Conservation (phyloP, 1,284 basidiomycete genomes). For the Papiliotrema fonsecae region DNA sequence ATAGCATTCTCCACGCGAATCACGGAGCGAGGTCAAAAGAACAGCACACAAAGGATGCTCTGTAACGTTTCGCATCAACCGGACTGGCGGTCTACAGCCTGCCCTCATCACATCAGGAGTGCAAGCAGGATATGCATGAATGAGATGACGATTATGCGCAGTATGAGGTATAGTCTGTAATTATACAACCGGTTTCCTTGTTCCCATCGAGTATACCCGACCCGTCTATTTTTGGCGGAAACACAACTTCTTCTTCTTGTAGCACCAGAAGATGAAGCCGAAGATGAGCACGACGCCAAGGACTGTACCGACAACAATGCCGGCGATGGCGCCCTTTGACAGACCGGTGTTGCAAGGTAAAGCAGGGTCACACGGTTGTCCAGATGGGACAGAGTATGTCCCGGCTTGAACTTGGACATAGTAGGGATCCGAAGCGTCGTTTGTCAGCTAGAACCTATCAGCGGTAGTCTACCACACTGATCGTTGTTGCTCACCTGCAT, state of each 20-base stretch:
- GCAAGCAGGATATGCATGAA: too few species aligned
- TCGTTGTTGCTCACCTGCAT: conserved; percentile 31
- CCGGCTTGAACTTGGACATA: conserved; percentile 66
- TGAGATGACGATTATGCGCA: too few species aligned
- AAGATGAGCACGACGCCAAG: conserved; percentile 59
- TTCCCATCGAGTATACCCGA: neutral
- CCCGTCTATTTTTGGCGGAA: conserved; percentile 8
- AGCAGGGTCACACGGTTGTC: conserved; percentile 69
- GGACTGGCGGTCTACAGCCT: too few species aligned
- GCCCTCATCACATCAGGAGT: too few species aligned
- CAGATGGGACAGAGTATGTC: conserved; percentile 62
- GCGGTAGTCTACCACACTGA: neutral
- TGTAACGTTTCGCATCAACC: too few species aligned
- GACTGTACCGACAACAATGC: conserved; percentile 67
- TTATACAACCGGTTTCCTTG: too few species aligned
- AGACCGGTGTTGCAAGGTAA: conserved; percentile 56
- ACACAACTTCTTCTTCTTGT: conserved; percentile 13
- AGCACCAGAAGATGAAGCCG: conserved; percentile 50
- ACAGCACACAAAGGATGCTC: too few species aligned
- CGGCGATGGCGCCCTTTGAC: conserved; percentile 55
- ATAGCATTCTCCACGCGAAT: too few species aligned
- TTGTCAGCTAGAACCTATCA: conserved; percentile 15
- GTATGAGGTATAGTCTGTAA: too few species aligned
- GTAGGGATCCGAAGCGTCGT: conserved; percentile 61
- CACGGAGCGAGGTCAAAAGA: too few species aligned